These are phyloP conservation scores for Trichoderma parareesei DNA, from an alignment of 495 filamentous ascomycete species.

Conservation along the genomic window DNA sequence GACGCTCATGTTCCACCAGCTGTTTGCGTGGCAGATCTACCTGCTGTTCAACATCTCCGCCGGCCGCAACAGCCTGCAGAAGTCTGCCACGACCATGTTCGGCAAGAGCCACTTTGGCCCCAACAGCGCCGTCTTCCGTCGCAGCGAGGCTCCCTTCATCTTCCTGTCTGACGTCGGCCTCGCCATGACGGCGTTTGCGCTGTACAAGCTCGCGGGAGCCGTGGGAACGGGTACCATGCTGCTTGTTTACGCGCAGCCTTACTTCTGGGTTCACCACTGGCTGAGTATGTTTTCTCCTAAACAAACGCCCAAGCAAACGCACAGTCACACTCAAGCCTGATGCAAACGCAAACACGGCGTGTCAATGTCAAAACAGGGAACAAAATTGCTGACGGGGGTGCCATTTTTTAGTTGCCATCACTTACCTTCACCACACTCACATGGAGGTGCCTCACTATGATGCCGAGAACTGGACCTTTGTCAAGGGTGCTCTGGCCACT, in stretches of 20 bases:
- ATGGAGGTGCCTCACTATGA: slow-evolving; percentile 52
- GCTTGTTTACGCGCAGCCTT: slow-evolving; percentile 46
- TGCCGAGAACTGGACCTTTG: slow-evolving; percentile 49
- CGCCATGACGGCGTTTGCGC: slow-evolving; percentile 32
- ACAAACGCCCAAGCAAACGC: too few species aligned
- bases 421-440: slow-evolving; percentile 60
- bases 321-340: neutral
- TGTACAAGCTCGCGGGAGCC: slow-evolving; percentile 36
- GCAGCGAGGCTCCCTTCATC: slow-evolving; percentile 47
- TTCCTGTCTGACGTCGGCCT: slow-evolving; percentile 53
- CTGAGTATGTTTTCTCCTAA: slow-evolving; percentile 20
- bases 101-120: slow-evolving; percentile 41
- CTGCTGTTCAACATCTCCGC: slow-evolving; percentile 48
- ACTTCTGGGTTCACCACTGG: slow-evolving; percentile 57
- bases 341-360: slow-evolving; percentile 18
- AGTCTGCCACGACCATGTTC: slow-evolving; percentile 53
- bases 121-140: slow-evolving; percentile 47
- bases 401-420: slow-evolving; percentile 39
- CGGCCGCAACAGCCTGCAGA: slow-evolving; percentile 35
- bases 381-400: slow-evolving; percentile 6
- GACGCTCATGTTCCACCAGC: slow-evolving; percentile 42
- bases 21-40: slow-evolving; percentile 51
- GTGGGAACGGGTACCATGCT: slow-evolving; percentile 45
- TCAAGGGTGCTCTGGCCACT: slow-evolving; percentile 53
- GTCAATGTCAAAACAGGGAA: neutral